Conservation (phyloP, 345 rosid genomes). For the Dovyalis caffra region DNA sequence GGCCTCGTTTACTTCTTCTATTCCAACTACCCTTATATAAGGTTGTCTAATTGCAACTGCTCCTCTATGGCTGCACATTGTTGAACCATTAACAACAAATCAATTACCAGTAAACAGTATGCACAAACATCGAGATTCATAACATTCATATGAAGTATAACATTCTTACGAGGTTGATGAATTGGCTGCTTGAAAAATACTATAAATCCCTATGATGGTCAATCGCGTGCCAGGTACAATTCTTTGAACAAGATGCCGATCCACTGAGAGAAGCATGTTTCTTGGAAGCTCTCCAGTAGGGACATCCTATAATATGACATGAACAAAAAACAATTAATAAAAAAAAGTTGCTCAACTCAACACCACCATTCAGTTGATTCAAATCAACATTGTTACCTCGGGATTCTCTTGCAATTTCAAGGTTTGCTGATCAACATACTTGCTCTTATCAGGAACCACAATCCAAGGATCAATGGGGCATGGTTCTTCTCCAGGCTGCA, state of each 20-base stretch:
- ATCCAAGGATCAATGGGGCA: constrained; percentile 98
- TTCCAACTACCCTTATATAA: constrained; percentile 84
- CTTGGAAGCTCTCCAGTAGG: constrained; percentile 99
- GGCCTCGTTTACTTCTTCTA: constrained; percentile 80
- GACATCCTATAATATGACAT: constrained; percentile 61
- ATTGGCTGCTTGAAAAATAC: constrained; percentile 83
- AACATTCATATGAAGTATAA: not conserved
- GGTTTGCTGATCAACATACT: constrained; percentile 95
- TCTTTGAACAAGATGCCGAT: constrained; percentile 82
- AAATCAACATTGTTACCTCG: constrained; percentile 47
- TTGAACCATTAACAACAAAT: not conserved
- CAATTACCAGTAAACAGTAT: not conserved
- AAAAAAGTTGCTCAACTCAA: not conserved
- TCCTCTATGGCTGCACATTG: constrained; percentile 68
- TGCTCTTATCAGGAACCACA: constrained; percentile 90
- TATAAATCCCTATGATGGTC: constrained; percentile 91
- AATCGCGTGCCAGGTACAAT: constrained; percentile 92
- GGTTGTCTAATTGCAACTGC: constrained; percentile 96
- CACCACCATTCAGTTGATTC: not conserved
- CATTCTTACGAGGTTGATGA: constrained; percentile 63
- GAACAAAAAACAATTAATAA: constrained; percentile 4
- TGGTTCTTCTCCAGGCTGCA: constrained; percentile 84
- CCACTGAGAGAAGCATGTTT: constrained; percentile 89
- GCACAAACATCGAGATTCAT: not conserved
- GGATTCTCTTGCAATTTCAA: constrained; percentile 95